A percentile compares a stretch with the other conserved stretches of the same genome.
Evolutionary conservation across 1,284 basidiomycete species (phyloP).

Genomic region (Spongiforma sp.): DNA sequence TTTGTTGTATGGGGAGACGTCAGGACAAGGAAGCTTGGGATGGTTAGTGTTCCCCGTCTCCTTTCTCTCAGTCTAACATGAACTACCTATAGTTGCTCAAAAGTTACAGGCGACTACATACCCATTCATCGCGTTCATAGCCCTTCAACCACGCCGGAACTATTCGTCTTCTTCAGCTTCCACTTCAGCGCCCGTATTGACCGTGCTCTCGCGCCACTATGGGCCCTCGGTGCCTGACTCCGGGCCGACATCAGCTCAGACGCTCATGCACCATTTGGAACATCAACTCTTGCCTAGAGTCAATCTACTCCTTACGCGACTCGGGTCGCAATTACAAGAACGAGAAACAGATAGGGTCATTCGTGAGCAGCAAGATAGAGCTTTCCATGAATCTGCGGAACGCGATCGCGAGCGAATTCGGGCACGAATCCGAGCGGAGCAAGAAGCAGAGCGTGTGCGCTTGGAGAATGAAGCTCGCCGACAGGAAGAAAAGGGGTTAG

Average conservation of each 20-base stretch:
- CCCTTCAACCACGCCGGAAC: slow-evolving; percentile 76
- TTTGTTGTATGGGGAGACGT: slow-evolving; percentile 81
- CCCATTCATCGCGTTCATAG: slow-evolving; percentile 91
- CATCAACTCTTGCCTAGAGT: slow-evolving; percentile 81
- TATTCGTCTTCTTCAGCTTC: slow-evolving; percentile 44
- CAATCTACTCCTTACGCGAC: slow-evolving; percentile 69
- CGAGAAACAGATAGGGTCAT: slow-evolving; percentile 72
- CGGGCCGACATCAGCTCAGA: slow-evolving; percentile 64
- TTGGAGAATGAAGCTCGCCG: slow-evolving; percentile 35
- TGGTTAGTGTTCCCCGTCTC: slow-evolving; percentile 52
- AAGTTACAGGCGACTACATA: slow-evolving; percentile 91
- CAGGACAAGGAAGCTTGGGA: slow-evolving; percentile 83
- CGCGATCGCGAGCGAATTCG: slow-evolving; percentile 76
- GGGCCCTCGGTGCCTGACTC: slow-evolving; percentile 60
- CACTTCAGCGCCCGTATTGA: slow-evolving; percentile 58
- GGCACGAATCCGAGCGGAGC: slow-evolving; percentile 53
- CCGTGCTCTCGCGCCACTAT: slow-evolving; percentile 83
- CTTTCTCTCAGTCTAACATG: slow-evolving; percentile 6
- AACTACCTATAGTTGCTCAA: slow-evolving; percentile 65
- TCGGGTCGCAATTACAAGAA: slow-evolving; percentile 53
- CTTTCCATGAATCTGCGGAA: slow-evolving; percentile 68
- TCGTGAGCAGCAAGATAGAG: slow-evolving; percentile 84
- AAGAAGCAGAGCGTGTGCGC: slow-evolving; percentile 38
- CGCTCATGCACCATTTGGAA: slow-evolving; percentile 69
- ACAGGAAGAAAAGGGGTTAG: slow-evolving; percentile 36